Base-by-base conservation (phyloP, 192 early-diverging fungal species). In the Podila epigama region DNA sequence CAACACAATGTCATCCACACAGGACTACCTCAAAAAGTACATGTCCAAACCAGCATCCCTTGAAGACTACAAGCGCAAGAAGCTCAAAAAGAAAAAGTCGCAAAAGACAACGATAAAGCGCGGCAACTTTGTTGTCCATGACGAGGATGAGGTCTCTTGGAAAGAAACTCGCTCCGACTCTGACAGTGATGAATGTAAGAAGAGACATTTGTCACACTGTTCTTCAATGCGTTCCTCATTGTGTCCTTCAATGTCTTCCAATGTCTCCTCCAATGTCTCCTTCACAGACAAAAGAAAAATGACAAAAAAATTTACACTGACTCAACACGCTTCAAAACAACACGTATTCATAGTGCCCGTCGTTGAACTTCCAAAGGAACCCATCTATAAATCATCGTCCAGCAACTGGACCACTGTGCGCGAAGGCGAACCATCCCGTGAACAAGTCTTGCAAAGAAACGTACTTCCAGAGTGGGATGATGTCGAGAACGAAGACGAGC, bases 1-100 rank as follows among this genome's bases (percentile, higher is more conserved):
- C n/a, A n/a, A n/a, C n/a, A n/a, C n/a, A n/a, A 66, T 75, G 63
- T 66, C 64, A 29, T 75, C 70, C n/a, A 75, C 70, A 32, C 70
- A 75, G 70, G 70, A 75, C 36, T 75, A 75, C 36, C 70, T 75
- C 51, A 75, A 75, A 29, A 75, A 75, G 41, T 75, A 75, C 64
- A 66, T 75, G 70, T 61, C 70, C 20, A 75, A 75, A 22, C 64
- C 70, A 54, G 58, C 70, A 56, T 75, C 70, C 0, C 15, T 66
- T 27, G 70, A 75, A 12, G 70, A 75, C 11, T 39, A 66, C 58
- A 75, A 75, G 48, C 66, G 61, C 44, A 58, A 59, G 7, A 60
- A 52, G 27, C 50, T 75, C 13, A 67, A 75, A 42, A 62, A 67
- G 37, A 75, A 68, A n/a, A 67, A 62, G 36, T 29, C 58, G 6